Percentiles rank a stretch among this genome's conserved stretches.
Evolutionary conservation across 2,329 filamentous ascomycete genomes (phyloP).

Genomic region (Aspergillus versicolor): DNA sequence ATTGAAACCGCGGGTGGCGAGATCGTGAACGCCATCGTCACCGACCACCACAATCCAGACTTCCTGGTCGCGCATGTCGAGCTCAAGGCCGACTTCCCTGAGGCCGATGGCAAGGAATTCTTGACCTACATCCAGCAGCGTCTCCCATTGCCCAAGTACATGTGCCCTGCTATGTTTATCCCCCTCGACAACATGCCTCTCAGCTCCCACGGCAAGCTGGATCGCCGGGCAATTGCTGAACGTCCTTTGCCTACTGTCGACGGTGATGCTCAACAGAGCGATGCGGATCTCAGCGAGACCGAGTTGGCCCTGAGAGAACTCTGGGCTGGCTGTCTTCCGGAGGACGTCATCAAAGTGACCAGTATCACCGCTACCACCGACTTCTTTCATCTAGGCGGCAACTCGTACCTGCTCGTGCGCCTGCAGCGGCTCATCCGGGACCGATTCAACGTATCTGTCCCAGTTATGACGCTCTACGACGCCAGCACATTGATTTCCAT

Average conservation of each 20-base stretch:
- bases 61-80: neutral
- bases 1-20: neutral
- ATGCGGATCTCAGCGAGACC: neutral
- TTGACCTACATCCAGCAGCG: neutral
- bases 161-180: conserved; percentile 31
- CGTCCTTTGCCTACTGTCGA: conserved; percentile 15
- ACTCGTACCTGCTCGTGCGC: conserved; percentile 5
- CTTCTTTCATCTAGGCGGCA: conserved; percentile 14
- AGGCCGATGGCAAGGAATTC: neutral
- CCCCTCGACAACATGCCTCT: conserved; percentile 24
- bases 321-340: conserved; percentile 2
- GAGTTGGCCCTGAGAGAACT: neutral
- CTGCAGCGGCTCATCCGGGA: conserved; percentile 1
- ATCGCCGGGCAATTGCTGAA: conserved; percentile 22
- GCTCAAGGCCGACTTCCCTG: neutral
- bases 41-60: neutral
- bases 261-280: neutral
- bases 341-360: neutral
- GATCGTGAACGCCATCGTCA: neutral
- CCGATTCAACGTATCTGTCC: neutral
- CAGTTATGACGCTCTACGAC: neutral
- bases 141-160: conserved; percentile 34
- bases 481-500: neutral
- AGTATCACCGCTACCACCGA: neutral
- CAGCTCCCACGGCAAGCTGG: conserved; percentile 27